Conservation (phyloP, 1,284 basidiomycete species). For the Ganoderma resinaceum region DNA sequence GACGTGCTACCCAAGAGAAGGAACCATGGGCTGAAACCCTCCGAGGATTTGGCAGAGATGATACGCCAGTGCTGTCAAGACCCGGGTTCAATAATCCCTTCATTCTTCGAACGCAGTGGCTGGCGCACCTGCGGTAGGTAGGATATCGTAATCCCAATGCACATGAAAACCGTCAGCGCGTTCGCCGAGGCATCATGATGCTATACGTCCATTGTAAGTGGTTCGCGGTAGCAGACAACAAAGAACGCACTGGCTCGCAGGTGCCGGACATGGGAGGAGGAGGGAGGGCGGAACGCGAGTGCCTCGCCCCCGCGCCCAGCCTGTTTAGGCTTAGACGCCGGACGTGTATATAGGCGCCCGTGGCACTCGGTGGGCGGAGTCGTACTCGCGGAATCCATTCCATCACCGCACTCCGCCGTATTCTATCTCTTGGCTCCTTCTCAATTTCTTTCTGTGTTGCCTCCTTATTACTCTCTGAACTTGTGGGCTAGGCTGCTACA, state of each 20-base stretch:
- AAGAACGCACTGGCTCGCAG: slow-evolving; percentile 25
- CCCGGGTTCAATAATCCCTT: not conserved
- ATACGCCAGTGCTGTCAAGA: slow-evolving; percentile 72
- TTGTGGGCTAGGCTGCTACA: not conserved
- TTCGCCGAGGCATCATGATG: slow-evolving; percentile 80
- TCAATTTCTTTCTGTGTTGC: not conserved
- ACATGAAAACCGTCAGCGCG: slow-evolving; percentile 77
- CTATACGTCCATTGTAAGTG: slow-evolving; percentile 42
- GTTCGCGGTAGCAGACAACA: not conserved
- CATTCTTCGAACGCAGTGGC: not conserved
- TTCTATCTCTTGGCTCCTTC: not conserved
- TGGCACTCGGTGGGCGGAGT: not conserved
- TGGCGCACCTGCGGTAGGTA: slow-evolving; percentile 84
- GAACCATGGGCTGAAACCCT: slow-evolving; percentile 93
- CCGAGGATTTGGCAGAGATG: slow-evolving; percentile 77
- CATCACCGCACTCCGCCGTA: not conserved
- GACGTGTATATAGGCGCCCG: slow-evolving; percentile 13
- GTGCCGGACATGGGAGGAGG: slow-evolving; percentile 24
- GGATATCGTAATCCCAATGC: slow-evolving; percentile 83
- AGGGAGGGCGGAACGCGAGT: slow-evolving; percentile 19
- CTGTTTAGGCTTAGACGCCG: slow-evolving; percentile 1
- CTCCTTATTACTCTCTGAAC: not conserved
- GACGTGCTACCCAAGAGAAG: slow-evolving; percentile 92
- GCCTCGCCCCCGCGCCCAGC: slow-evolving; percentile 25
- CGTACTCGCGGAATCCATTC: not conserved